These are phyloP conservation scores for Globisporangium canariense DNA, from an alignment of 352 stramenopile genomes.

Conservation along the genomic window DNA sequence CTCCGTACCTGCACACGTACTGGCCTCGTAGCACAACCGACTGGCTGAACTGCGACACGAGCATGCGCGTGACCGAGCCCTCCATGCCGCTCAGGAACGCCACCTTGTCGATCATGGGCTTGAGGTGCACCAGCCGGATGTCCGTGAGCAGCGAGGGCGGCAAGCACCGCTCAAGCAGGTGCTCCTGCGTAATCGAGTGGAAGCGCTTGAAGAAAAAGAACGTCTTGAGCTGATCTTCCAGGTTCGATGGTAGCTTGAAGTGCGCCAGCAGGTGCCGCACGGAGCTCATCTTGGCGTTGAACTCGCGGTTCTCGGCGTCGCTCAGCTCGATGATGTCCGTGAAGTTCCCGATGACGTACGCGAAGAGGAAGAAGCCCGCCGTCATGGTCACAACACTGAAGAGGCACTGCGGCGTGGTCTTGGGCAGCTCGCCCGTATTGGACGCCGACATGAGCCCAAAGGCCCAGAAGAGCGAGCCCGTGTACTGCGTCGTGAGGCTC, in stretches of 20 bases:
- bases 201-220: constrained; percentile 51
- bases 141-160: constrained; percentile 46
- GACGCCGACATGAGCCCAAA: constrained; percentile 41
- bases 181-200: constrained; percentile 51
- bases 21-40: constrained; percentile 30
- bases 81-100: constrained; percentile 41
- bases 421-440: constrained; percentile 27
- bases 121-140: constrained; percentile 41
- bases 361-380: constrained; percentile 38
- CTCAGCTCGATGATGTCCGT: constrained; percentile 38
- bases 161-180: constrained; percentile 35
- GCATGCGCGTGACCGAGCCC: constrained; percentile 36
- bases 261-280: constrained; percentile 35
- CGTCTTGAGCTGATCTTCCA: constrained; percentile 36
- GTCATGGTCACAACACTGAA: constrained; percentile 37
- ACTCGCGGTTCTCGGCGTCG: constrained; percentile 43
- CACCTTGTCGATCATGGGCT: constrained; percentile 53
- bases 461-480: constrained; percentile 33
- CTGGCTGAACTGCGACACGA: constrained; percentile 47
- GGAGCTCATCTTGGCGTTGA: constrained; percentile 37
- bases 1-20: constrained; percentile 35
- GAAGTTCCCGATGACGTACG: constrained; percentile 41
- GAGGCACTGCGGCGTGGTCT: constrained; percentile 25
- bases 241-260: constrained; percentile 29
- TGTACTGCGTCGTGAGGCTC: constrained; percentile 24